Conservation (phyloP, 306 rosid genomes). For the Begonia fuchsioides region DNA sequence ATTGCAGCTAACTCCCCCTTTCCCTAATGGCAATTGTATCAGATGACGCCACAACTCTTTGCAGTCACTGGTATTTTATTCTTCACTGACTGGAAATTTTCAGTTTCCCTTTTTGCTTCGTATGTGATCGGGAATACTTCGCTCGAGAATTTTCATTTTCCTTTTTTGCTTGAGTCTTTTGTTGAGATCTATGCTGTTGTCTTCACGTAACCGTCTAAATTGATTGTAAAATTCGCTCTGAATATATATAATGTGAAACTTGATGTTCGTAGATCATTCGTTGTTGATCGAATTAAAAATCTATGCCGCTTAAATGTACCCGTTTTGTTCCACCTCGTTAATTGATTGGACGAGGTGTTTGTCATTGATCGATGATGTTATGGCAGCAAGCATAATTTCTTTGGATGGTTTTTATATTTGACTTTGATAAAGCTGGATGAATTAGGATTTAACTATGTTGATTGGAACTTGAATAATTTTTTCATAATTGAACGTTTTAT, state of each 20-base stretch:
- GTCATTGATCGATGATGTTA: too few species aligned
- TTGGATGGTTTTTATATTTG: too few species aligned
- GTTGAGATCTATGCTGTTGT: not conserved
- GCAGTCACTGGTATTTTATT: constrained; percentile 68
- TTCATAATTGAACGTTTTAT: too few species aligned
- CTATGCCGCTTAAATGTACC: too few species aligned
- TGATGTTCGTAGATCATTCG: not conserved
- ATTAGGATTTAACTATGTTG: too few species aligned
- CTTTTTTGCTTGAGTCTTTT: not conserved
- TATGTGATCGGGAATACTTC: not conserved
- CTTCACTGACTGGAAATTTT: not conserved
- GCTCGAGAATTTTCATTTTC: not conserved
- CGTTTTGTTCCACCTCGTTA: too few species aligned
- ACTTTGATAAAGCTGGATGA: too few species aligned
- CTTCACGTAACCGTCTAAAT: not conserved
- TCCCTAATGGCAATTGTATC: constrained; percentile 44
- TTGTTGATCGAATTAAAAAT: too few species aligned
- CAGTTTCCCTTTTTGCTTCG: not conserved
- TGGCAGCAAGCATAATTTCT: too few species aligned
- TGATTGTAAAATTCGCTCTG: not conserved
- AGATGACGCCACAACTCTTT: constrained; percentile 37
- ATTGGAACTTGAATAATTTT: too few species aligned
- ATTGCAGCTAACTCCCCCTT: constrained; percentile 2
- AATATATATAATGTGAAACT: too few species aligned
- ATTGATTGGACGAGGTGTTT: too few species aligned